Percentiles rank a stretch among this genome's conserved stretches.
Evolutionary conservation across 805 yeast genomes (phyloP).

Genomic region (Lipomyces chichibuensis): DNA sequence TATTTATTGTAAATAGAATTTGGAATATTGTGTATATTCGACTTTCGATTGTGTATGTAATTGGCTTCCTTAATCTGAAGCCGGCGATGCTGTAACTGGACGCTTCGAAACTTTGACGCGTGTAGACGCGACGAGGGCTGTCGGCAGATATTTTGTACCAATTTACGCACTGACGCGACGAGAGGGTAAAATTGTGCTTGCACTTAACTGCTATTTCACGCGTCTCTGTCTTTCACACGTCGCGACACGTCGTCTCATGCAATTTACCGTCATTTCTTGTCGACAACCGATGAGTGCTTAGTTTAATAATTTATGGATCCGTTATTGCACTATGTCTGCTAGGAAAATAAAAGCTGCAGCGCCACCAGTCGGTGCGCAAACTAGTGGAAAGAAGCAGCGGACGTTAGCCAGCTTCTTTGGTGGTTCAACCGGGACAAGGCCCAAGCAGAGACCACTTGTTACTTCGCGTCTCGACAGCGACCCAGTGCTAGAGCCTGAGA

Average conservation of each 20-base stretch:
- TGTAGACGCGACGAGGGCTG: no score
- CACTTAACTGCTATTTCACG: background rate
- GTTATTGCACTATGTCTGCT: background rate
- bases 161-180: background rate
- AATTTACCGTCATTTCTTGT: background rate
- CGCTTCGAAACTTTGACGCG: background rate
- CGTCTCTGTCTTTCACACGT: background rate
- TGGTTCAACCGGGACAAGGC: constrained; percentile 8
- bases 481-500: constrained; percentile 20
- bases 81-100: background rate
- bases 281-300: background rate
- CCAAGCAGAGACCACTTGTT: constrained; percentile 5
- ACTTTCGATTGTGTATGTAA: background rate
- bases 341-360: background rate
- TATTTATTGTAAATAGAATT: background rate
- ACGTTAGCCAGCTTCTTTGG: constrained; percentile 34
- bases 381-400: constrained; percentile 28
- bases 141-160: no score
- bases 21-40: background rate
- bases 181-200: background rate
- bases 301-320: background rate
- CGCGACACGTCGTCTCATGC: background rate
- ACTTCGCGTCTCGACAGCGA: constrained; percentile 28
- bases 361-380: background rate
- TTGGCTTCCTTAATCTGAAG: background rate